Base-by-base conservation (phyloP, 2,329 filamentous ascomycete species). In the Trichophyton schoenleinii region DNA sequence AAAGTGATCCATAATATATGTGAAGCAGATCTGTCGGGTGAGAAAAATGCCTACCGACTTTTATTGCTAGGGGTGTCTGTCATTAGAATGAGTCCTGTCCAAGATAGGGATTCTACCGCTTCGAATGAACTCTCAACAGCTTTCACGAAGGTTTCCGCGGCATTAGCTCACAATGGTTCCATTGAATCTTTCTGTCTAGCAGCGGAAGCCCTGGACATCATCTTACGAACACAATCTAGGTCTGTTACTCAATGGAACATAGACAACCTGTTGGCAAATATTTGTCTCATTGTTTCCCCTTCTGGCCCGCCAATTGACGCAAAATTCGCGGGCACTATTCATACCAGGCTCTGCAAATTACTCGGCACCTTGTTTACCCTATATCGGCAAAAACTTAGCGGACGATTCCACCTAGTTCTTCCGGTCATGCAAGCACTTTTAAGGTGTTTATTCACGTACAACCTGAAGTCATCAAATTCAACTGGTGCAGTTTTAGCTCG, bases 401-500 rank as follows among this genome's bases (percentile, higher is more conserved):
- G 83, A 6, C 81, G 84, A 25, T 81, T 81, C 71, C 83, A 86
- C 66, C 73, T 86, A 9, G 71, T 86, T 15, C 71, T 84, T 4
- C 76, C 78, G 0, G 73, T 81, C 11, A 75, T 86, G 62, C 80
- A 84, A 66, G 72, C 72, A 11, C 76, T 86, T 1, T 70, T 86
- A 1, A 74, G 76, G 60, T 80, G 79, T 58, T 76, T 86, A 9
- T 85, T 85, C 70, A 75, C 74, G 3, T 78, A 76, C 13, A 75
- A 75, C 59, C 31, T 42, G 15, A 73, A 73, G 64, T 67, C 59
- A 31, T 53, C 57, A 1, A 61, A 63, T 44, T 48, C 62, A 8
- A 59, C 58, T 42, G 57, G 48, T 36, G 60, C 46, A 15, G 59
- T 59, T 15, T 62, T 62, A 8, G 61, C 66, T 20, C 59, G 66